phyloP scores from a whole-genome alignment of 306 rosid species.

The Lagenaria siceraria region DNA sequence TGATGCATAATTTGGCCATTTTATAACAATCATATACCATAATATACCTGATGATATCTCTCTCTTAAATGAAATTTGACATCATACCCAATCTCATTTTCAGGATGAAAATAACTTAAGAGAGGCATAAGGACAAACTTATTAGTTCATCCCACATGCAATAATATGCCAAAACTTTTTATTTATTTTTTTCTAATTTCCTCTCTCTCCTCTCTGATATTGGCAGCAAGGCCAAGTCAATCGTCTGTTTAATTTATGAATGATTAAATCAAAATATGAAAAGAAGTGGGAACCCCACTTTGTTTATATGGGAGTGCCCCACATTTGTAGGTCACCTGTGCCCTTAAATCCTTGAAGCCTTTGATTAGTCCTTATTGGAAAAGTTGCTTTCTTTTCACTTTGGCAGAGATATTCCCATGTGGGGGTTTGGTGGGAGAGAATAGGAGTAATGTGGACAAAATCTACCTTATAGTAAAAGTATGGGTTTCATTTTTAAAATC shows the following conservation, averaged over 20 bases:
- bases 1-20: neutral
- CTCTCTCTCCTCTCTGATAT: neutral
- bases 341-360: conserved; percentile 6
- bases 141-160: conserved; percentile 19
- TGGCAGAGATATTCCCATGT: conserved; percentile 16
- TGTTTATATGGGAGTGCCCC: neutral
- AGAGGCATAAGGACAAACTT: conserved; percentile 4
- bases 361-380: conserved; percentile 13
- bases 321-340: neutral
- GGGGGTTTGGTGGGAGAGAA: conserved; percentile 15
- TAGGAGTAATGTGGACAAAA: conserved; percentile 20
- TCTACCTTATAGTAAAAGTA: conserved; percentile 6
- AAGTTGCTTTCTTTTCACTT: conserved; percentile 12
- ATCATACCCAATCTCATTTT: conserved; percentile 1
- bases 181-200: no score
- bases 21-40: neutral
- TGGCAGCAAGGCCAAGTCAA: neutral
- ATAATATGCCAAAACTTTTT: neutral
- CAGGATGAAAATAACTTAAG: conserved; percentile 8
- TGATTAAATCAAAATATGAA: conserved; percentile 5
- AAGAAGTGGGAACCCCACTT: conserved; percentile 1
- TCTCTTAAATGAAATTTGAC: neutral
- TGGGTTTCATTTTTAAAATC: neutral
- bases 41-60: neutral
- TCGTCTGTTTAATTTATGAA: neutral